These are phyloP conservation scores for Salix dunnii DNA, from an alignment of 345 rosid species.

Conservation along the genomic window DNA sequence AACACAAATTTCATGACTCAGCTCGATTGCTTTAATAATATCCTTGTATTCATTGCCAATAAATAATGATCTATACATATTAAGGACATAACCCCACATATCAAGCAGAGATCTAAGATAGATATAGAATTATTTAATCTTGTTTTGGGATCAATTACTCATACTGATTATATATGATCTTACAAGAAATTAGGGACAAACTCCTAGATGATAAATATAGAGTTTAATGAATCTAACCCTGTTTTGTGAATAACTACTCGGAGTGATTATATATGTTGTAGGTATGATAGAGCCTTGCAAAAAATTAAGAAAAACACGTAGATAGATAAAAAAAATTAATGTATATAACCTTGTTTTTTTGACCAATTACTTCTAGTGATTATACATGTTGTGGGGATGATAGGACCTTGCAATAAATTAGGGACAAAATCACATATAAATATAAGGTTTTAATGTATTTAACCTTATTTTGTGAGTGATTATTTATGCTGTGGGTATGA, in stretches of 20 bases:
- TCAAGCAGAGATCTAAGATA: neutral
- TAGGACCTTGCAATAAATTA: neutral
- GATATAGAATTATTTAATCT: neutral
- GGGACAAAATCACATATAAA: neutral
- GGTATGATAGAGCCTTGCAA: neutral
- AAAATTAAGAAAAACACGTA: neutral
- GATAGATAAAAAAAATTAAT: neutral
- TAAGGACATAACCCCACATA: neutral
- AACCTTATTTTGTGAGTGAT: neutral
- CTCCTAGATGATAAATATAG: neutral
- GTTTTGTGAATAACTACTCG: neutral
- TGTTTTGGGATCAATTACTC: neutral
- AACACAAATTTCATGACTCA: no score
- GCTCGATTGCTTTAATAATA: neutral
- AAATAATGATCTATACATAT: neutral
- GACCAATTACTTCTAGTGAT: neutral
- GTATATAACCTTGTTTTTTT: slow-evolving; percentile 1
- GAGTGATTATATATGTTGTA: neutral
- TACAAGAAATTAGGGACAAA: neutral
- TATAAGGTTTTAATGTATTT: neutral
- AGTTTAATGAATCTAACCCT: slow-evolving; percentile 5
- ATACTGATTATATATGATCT: neutral
- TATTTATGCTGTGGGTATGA: neutral
- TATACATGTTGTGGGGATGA: neutral
- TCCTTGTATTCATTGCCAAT: neutral